phyloP scores from a whole-genome alignment of 2,329 filamentous ascomycete genomes.

The Lasiodiplodia sp. region DNA sequence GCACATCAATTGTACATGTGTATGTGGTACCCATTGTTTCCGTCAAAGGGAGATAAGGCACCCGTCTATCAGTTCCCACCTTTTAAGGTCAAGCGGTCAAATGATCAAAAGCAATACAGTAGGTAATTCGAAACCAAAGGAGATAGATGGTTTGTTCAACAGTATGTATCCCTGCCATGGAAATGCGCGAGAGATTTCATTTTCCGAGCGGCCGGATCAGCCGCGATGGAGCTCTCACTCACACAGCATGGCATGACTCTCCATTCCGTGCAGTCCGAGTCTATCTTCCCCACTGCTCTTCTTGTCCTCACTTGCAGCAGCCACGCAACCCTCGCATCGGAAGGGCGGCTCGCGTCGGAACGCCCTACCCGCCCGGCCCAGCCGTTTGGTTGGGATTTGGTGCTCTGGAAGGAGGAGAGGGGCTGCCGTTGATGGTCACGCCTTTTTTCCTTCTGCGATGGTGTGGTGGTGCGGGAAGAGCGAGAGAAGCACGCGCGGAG shows the following conservation, averaged over 20 bases:
- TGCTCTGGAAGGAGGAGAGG: not conserved
- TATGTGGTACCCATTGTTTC: not conserved
- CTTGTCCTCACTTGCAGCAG: conserved; percentile 2
- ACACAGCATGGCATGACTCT: not conserved
- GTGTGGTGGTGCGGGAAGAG: not conserved
- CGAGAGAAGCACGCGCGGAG: no score
- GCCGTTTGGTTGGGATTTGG: not conserved
- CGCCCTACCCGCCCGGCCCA: conserved; percentile 9
- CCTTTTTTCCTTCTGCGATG: not conserved
- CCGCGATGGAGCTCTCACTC: not conserved
- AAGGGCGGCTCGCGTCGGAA: conserved; percentile 7
- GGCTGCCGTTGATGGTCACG: not conserved
- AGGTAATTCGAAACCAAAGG: not conserved
- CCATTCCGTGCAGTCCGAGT: not conserved
- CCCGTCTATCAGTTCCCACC: not conserved
- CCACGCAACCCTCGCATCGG: conserved; percentile 3
- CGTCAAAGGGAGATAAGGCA: not conserved
- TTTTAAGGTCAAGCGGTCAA: not conserved
- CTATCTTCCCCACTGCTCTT: not conserved
- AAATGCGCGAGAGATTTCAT: no score
- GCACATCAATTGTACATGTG: not conserved
- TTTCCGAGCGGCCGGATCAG: not conserved
- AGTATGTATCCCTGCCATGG: no score
- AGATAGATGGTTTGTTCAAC: not conserved
- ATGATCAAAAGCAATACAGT: not conserved